Percentiles rank a stretch among this genome's conserved stretches.
Evolutionary conservation across 805 yeast species (phyloP).

Genomic region (Metschnikowia lunata): DNA sequence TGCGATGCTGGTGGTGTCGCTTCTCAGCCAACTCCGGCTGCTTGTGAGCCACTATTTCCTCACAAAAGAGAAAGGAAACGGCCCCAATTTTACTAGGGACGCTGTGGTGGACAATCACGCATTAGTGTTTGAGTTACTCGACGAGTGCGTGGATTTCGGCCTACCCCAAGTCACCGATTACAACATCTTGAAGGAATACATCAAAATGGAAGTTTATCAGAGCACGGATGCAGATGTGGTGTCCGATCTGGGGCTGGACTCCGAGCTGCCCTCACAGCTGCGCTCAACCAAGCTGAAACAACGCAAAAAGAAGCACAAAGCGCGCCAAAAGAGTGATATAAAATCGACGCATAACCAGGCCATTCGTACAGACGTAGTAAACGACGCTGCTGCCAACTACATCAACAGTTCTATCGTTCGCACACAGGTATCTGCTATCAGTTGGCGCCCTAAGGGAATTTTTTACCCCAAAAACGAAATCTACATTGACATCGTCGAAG

Average conservation of each 20-base stretch:
- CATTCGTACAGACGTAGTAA: slow-evolving; percentile 28
- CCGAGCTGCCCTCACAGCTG: slow-evolving; percentile 4
- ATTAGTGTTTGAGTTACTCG: slow-evolving; percentile 75
- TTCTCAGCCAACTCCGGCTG: slow-evolving; percentile 41
- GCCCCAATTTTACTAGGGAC: slow-evolving; percentile 28
- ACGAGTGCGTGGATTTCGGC: slow-evolving; percentile 88
- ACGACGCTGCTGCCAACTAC: slow-evolving; percentile 17
- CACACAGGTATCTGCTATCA: slow-evolving; percentile 60
- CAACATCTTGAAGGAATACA: slow-evolving; percentile 72
- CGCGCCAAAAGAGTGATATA: slow-evolving; percentile 11
- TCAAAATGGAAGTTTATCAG: slow-evolving; percentile 47
- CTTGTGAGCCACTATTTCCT: slow-evolving; percentile 29
- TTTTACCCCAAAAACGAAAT: slow-evolving; percentile 43
- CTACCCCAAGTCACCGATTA: slow-evolving; percentile 80
- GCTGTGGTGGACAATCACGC: slow-evolving; percentile 67
- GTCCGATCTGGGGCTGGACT: slow-evolving; percentile 9
- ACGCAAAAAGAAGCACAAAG: slow-evolving; percentile 4
- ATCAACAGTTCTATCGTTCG: slow-evolving; percentile 71
- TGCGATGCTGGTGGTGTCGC: slow-evolving; percentile 54
- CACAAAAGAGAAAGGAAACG: background rate
- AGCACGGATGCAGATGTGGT: slow-evolving; percentile 5
- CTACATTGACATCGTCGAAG: slow-evolving; percentile 39
- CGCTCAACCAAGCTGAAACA: slow-evolving; percentile 6
- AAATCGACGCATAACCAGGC: slow-evolving; percentile 40
- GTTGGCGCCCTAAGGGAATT: slow-evolving; percentile 45